These are phyloP conservation scores for Stachybotrys elegans DNA, from an alignment of 2,329 filamentous ascomycete genomes.

Conservation along the genomic window DNA sequence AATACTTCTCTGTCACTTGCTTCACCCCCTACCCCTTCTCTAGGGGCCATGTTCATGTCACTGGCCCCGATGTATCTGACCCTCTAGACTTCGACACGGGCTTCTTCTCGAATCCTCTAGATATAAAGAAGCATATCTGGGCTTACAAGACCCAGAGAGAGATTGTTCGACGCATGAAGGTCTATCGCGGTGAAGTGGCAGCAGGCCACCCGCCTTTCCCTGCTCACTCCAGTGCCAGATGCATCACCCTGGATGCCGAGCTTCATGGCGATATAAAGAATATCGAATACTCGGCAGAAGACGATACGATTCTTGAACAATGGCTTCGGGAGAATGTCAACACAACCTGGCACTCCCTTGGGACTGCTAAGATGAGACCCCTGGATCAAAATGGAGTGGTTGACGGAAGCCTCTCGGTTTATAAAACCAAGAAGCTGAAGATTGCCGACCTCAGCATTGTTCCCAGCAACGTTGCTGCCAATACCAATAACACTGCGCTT, in stretches of 20 bases:
- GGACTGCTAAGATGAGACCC: constrained; percentile 37
- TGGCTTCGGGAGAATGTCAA: constrained; percentile 30
- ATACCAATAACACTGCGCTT: neutral
- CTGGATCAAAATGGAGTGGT: constrained; percentile 33
- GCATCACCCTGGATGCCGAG: constrained; percentile 12
- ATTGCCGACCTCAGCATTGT: constrained; percentile 21
- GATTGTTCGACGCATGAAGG: constrained; percentile 48
- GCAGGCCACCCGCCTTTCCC: constrained; percentile 37
- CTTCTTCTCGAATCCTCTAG: constrained; percentile 39
- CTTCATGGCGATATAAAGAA: constrained; percentile 25
- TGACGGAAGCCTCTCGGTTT: constrained; percentile 33
- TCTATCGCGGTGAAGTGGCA: constrained; percentile 41
- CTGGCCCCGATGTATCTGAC: constrained; percentile 30
- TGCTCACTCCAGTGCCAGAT: constrained; percentile 19
- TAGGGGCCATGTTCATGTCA: constrained; percentile 56
- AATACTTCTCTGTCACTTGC: constrained; percentile 46
- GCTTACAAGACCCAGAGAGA: constrained; percentile 60
- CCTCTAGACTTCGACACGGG: constrained; percentile 49
- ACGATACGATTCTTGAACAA: constrained; percentile 41
- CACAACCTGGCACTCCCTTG: constrained; percentile 38
- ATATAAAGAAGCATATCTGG: constrained; percentile 55
- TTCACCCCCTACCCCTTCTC: constrained; percentile 58
- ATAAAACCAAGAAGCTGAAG: constrained; percentile 32
- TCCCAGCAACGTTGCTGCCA: neutral
- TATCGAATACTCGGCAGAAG: constrained; percentile 42